These are phyloP conservation scores for Blastobotrys apis DNA, from an alignment of 1,139 yeast genomes.

Conservation along the genomic window DNA sequence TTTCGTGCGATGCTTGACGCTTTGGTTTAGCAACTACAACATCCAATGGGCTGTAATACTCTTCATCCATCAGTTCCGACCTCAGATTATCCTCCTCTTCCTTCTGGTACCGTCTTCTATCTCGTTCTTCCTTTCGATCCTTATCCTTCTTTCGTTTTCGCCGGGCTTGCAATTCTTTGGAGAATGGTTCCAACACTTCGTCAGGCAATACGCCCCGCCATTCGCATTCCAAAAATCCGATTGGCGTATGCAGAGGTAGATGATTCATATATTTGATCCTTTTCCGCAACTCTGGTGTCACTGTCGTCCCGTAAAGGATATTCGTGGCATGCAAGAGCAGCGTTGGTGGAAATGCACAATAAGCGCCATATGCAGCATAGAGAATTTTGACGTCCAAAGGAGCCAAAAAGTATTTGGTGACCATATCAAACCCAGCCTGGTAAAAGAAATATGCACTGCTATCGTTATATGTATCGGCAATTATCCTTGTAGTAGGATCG, in stretches of 20 bases:
- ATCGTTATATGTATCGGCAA: constrained; percentile 28
- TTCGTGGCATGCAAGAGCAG: constrained; percentile 64
- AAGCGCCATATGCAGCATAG: constrained; percentile 57
- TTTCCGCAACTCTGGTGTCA: constrained; percentile 51
- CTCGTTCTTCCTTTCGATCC: constrained; percentile 61
- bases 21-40: background rate
- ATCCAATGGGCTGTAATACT: constrained; percentile 9
- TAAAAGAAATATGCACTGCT: constrained; percentile 52
- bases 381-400: constrained; percentile 76
- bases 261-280: constrained; percentile 74
- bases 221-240: constrained; percentile 81
- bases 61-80: constrained; percentile 29
- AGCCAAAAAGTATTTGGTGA: constrained; percentile 63
- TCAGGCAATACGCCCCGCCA: constrained; percentile 57
- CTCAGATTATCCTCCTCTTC: constrained; percentile 48
- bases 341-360: constrained; percentile 61
- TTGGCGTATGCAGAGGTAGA: constrained; percentile 76
- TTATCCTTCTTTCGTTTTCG: constrained; percentile 51
- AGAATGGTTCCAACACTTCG: constrained; percentile 54
- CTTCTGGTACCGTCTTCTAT: constrained; percentile 54
- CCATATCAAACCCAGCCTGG: constrained; percentile 69
- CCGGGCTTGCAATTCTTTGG: constrained; percentile 58
- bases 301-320: constrained; percentile 56
- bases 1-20: background rate
- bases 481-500: too few relatives aligned